Conservation (phyloP, 495 filamentous ascomycete species). For the Aspergillus nidulans region DNA sequence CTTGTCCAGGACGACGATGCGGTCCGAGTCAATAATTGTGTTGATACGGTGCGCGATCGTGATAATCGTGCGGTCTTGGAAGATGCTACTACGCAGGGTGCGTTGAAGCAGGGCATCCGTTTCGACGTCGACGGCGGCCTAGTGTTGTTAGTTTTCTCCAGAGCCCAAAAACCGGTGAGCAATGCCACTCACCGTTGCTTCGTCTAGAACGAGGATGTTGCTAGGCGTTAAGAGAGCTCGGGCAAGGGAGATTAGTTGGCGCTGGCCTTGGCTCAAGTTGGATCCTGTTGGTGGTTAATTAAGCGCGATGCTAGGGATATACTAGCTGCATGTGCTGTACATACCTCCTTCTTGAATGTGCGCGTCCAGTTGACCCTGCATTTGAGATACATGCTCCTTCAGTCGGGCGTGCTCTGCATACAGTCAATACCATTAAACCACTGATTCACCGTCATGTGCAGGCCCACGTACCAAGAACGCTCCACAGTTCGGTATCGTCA, state of each 20-base stretch:
- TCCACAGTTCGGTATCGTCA: constrained; percentile 97
- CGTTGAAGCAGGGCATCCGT: constrained; percentile 78
- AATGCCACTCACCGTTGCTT: constrained; percentile 66
- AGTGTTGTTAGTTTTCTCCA: constrained; percentile 17
- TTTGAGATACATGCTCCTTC: constrained; percentile 82
- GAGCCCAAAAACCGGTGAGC: constrained; percentile 7
- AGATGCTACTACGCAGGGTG: constrained; percentile 54
- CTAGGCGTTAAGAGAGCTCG: constrained; percentile 91
- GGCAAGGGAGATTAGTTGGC: constrained; percentile 88
- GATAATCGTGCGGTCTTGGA: constrained; percentile 90
- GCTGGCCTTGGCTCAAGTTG: constrained; percentile 61
- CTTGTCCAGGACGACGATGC: constrained; percentile 81
- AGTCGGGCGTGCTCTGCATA: constrained; percentile 81
- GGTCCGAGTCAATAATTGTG: constrained; percentile 89
- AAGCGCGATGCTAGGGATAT: not conserved
- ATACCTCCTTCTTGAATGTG: constrained; percentile 89
- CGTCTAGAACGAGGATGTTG: constrained; percentile 95
- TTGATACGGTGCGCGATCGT: constrained; percentile 98
- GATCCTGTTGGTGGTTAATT: constrained; percentile 42
- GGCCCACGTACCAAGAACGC: constrained; percentile 71
- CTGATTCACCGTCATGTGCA: constrained; percentile 8
- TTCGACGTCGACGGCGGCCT: constrained; percentile 91
- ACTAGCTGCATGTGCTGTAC: constrained; percentile 27
- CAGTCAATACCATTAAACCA: constrained; percentile 16
- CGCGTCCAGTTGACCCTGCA: constrained; percentile 88